Conservation (phyloP, 768 basidiomycete genomes). For the Mycena indigotica region DNA sequence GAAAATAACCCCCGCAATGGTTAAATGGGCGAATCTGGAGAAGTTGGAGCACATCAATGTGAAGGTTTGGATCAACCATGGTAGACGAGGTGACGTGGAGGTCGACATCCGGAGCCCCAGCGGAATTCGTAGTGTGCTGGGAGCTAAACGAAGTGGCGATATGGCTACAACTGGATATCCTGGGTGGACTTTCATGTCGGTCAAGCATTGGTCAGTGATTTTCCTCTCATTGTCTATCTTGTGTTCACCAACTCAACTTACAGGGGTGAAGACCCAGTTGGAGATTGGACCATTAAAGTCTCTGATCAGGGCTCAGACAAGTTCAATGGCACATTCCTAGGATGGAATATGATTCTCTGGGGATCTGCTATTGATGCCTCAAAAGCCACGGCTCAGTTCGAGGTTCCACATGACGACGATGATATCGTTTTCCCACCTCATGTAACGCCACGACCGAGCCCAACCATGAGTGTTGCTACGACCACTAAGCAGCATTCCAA, state of each 20-base stretch:
- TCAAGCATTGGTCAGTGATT: conserved; percentile 88
- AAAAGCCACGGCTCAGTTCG: conserved; percentile 58
- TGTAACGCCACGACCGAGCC: conserved; percentile 35
- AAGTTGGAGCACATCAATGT: conserved; percentile 90
- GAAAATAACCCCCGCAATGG: conserved; percentile 64
- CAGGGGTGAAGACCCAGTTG: conserved; percentile 92
- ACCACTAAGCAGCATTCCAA: conserved; percentile 71
- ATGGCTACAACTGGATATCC: conserved; percentile 67
- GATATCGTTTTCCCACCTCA: conserved; percentile 51
- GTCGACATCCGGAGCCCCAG: conserved; percentile 85
- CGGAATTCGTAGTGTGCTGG: conserved; percentile 84
- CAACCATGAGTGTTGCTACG: conserved; percentile 38
- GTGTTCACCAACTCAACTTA: conserved; percentile 14
- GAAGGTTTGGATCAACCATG: conserved; percentile 90
- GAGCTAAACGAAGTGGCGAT: conserved; percentile 69
- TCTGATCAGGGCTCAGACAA: conserved; percentile 70
- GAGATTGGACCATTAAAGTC: conserved; percentile 88
- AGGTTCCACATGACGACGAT: conserved; percentile 55
- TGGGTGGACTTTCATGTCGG: conserved; percentile 98
- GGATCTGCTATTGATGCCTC: conserved; percentile 79
- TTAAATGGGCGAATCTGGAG: conserved; percentile 80
- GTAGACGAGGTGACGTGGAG: conserved; percentile 87
- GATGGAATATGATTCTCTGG: conserved; percentile 94
- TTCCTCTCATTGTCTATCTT: neutral
- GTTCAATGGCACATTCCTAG: conserved; percentile 71